Evolutionary conservation across 2,329 filamentous ascomycete species (phyloP).

Genomic region (Trichoderma arundinaceum): DNA sequence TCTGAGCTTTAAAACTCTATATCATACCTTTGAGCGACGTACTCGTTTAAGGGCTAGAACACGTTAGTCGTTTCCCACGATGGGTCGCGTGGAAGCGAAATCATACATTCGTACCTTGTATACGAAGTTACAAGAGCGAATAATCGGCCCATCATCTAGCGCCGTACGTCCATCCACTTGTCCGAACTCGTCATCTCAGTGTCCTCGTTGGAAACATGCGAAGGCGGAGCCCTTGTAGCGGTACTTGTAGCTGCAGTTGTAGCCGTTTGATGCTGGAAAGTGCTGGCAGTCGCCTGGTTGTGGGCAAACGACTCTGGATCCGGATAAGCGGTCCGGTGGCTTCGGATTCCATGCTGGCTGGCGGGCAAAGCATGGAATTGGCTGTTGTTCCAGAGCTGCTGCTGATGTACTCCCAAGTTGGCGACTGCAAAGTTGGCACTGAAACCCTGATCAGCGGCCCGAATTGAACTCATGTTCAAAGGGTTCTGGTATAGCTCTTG

Average conservation of each 20-base stretch:
- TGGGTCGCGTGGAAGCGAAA: background rate
- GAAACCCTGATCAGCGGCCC: background rate
- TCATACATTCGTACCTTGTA: background rate
- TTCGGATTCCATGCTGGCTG: slow-evolving; percentile 15
- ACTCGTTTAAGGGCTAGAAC: background rate
- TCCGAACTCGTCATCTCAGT: slow-evolving; percentile 13
- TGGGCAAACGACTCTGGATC: background rate
- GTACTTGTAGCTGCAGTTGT: background rate
- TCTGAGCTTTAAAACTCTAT: background rate
- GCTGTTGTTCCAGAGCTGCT: background rate
- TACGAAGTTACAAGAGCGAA: background rate
- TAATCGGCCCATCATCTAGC: background rate
- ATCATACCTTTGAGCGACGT: background rate
- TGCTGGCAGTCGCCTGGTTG: background rate
- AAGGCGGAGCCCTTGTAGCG: background rate
- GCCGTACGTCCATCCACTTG: background rate
- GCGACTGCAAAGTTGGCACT: background rate
- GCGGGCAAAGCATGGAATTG: slow-evolving; percentile 15
- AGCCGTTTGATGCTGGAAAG: background rate
- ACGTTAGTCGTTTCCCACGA: background rate
- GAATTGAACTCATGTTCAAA: slow-evolving; percentile 20
- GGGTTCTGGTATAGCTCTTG: slow-evolving; percentile 27
- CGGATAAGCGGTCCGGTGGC: background rate
- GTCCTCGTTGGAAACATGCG: background rate
- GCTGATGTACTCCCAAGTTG: background rate